Percentiles rank a stretch among this genome's conserved stretches.
Conservation (phyloP, 2,329 filamentous ascomycete species). For the Geosmithia putterillii region DNA sequence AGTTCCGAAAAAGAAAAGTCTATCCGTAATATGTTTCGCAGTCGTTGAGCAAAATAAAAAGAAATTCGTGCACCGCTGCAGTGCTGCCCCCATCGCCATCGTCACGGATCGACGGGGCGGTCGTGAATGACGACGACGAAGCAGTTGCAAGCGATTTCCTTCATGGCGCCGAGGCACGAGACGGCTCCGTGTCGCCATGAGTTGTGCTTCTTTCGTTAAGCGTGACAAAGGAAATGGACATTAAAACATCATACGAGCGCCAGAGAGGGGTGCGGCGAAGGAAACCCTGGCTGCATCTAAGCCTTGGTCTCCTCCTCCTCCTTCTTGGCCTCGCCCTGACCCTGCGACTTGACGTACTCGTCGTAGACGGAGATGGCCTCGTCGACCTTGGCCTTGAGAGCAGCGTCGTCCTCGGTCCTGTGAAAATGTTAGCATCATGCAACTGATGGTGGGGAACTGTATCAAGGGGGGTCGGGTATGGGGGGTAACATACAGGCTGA, state of each 20-base stretch:
- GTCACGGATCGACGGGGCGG: no score
- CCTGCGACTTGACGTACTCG: slow-evolving; percentile 90
- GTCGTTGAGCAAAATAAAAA: not conserved
- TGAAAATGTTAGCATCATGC: slow-evolving; percentile 4
- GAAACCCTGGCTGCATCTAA: slow-evolving; percentile 11
- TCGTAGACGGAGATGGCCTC: slow-evolving; percentile 96
- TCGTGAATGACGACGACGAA: no score
- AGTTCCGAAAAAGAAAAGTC: slow-evolving; percentile 23
- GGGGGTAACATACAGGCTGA: slow-evolving; percentile 62
- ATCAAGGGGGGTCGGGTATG: not conserved
- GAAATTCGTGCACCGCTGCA: not conserved
- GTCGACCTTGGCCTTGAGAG: slow-evolving; percentile 90
- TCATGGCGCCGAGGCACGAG: no score
- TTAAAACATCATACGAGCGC: slow-evolving; percentile 7
- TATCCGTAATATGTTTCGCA: slow-evolving; percentile 20
- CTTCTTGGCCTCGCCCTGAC: slow-evolving; percentile 32
- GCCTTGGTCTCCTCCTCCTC: slow-evolving; percentile 33
- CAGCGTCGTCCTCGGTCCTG: slow-evolving; percentile 79
- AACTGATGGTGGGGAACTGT: not conserved
- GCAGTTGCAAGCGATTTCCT: no score
- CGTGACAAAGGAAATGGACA: slow-evolving; percentile 13
- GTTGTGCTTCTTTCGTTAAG: not conserved
- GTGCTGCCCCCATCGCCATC: no score
- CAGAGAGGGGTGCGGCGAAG: not conserved
- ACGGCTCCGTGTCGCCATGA: not conserved